Conservation (phyloP, 2,329 filamentous ascomycete species). For the Fusarium clavum region DNA sequence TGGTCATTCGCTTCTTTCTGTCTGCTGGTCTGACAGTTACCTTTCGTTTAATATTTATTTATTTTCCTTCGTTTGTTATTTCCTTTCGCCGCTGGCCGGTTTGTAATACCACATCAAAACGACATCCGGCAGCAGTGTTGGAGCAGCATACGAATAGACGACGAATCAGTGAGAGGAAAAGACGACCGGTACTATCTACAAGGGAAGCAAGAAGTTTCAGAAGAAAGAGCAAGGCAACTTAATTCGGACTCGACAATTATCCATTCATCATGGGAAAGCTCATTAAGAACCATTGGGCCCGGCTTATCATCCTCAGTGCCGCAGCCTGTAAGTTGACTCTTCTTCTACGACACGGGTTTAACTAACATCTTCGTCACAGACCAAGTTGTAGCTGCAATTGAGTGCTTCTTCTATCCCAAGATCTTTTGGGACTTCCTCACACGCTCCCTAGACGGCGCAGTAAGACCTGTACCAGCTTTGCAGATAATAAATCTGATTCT, state of each 20-base stretch:
- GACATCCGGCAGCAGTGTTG: conserved; percentile 21
- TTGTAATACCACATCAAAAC: conserved; percentile 33
- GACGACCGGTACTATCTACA: conserved; percentile 12
- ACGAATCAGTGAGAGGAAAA: conserved; percentile 13
- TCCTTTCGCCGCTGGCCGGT: conserved; percentile 33
- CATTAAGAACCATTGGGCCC: conserved; percentile 99
- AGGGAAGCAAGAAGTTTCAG: conserved; percentile 5
- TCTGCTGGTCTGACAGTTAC: conserved; percentile 39
- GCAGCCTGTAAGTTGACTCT: conserved; percentile 70
- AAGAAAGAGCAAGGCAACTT: conserved; percentile 20
- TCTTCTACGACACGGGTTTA: neutral
- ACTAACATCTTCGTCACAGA: conserved; percentile 66
- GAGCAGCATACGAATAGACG: conserved; percentile 27
- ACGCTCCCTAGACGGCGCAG: conserved; percentile 85
- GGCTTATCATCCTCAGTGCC: conserved; percentile 90
- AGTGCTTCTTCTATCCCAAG: conserved; percentile 98
- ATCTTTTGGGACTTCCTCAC: conserved; percentile 98
- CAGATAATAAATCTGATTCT: conserved; percentile 91
- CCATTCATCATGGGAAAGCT: conserved; percentile 83
- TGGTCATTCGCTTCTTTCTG: conserved; percentile 30
- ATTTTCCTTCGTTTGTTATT: conserved; percentile 17
- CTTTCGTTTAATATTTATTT: conserved; percentile 24
- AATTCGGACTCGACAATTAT: conserved; percentile 22
- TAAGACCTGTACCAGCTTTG: conserved; percentile 87
- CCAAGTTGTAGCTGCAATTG: conserved; percentile 84